Evolutionary conservation across 495 filamentous ascomycete genomes (phyloP).

Genomic region (Lindgomyces ingoldianus): DNA sequence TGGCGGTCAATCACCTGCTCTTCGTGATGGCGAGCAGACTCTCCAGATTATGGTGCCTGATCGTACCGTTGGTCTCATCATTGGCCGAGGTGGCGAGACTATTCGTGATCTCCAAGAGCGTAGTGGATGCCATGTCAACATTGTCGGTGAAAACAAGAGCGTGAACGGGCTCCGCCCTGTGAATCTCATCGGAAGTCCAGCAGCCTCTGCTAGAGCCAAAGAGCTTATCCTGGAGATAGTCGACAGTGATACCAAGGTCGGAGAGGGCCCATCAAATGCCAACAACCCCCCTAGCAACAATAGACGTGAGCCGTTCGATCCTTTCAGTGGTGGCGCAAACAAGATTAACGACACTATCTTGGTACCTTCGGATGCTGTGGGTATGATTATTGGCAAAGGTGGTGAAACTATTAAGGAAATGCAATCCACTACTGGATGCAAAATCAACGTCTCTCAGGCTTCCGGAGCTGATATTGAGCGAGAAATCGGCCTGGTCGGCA

Average conservation of each 20-base stretch:
- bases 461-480: constrained; percentile 71
- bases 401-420: constrained; percentile 87
- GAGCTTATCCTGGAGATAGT: constrained; percentile 84
- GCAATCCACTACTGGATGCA: constrained; percentile 77
- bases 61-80: constrained; percentile 80
- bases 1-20: constrained; percentile 51
- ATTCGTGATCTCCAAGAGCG: constrained; percentile 87
- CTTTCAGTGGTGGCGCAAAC: constrained; percentile 50
- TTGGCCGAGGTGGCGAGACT: constrained; percentile 80
- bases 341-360: constrained; percentile 76
- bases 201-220: constrained; percentile 68
- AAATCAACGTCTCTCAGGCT: constrained; percentile 81
- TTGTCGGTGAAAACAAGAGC: constrained; percentile 82
- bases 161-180: constrained; percentile 80
- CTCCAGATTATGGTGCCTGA: constrained; percentile 89
- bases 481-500: constrained; percentile 77
- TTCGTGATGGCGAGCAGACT: constrained; percentile 71
- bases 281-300: constrained; percentile 14
- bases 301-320: constrained; percentile 37
- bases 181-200: constrained; percentile 73
- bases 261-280: constrained; percentile 26
- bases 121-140: constrained; percentile 84
- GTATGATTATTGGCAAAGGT: constrained; percentile 88
- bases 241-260: constrained; percentile 70
- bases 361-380: constrained; percentile 81